Conservation (phyloP, 306 rosid genomes). For the Trifolium repens region DNA sequence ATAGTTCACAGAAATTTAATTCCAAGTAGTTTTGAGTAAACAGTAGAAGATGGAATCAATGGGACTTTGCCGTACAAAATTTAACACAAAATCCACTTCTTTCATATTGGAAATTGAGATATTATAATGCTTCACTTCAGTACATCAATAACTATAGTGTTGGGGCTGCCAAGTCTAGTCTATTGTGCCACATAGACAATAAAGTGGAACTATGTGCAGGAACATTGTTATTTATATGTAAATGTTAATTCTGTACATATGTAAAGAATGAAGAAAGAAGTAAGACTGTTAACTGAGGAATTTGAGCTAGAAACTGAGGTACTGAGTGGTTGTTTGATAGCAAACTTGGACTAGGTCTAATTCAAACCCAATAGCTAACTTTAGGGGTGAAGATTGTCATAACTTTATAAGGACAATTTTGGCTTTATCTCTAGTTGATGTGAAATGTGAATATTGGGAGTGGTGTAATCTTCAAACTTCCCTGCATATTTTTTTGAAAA, state of each 20-base stretch:
- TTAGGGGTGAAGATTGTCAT: background rate
- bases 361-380: background rate
- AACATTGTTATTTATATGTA: background rate
- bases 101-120: background rate
- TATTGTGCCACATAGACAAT: background rate
- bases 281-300: background rate
- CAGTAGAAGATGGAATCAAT: background rate
- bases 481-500: background rate
- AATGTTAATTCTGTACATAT: background rate
- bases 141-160: background rate
- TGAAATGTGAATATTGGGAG: conserved; percentile 23
- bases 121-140: background rate
- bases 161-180: conserved; percentile 2
- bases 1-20: background rate
- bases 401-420: background rate
- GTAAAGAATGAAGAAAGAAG: background rate
- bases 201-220: conserved; percentile 1
- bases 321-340: background rate
- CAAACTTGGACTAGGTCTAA: background rate
- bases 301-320: background rate
- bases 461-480: conserved; percentile 28
- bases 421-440: background rate
- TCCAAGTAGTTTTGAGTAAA: background rate
- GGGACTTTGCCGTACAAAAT: background rate
- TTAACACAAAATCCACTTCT: background rate